A percentile compares a stretch with the other conserved stretches of the same genome.
These are phyloP conservation scores for Ustilaginoidea virens DNA, from an alignment of 2,329 filamentous ascomycete genomes.

Conservation along the genomic window DNA sequence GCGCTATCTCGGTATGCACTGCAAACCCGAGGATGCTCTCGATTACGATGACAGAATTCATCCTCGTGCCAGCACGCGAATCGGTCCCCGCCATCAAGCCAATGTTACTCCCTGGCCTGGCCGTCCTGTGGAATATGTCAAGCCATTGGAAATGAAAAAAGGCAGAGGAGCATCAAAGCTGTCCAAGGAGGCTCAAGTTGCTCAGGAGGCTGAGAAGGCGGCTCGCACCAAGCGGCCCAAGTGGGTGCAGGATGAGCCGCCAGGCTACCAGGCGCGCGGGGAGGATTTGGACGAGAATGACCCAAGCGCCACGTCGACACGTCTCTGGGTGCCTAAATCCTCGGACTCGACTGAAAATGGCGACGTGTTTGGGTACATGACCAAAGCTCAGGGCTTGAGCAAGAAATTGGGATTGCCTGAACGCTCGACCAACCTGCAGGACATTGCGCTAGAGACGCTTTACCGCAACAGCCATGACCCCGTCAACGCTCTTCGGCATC, in stretches of 20 bases:
- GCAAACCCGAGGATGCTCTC: constrained; percentile 83
- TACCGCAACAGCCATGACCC: constrained; percentile 57
- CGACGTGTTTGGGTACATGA: constrained; percentile 64
- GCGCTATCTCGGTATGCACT: constrained; percentile 89
- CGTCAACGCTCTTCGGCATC: constrained; percentile 51
- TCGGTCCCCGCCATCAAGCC: constrained; percentile 85
- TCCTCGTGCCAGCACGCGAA: constrained; percentile 79
- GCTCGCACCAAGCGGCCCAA: constrained; percentile 72
- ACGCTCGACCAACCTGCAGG: constrained; percentile 72
- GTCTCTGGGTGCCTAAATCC: constrained; percentile 64
- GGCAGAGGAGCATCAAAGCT: constrained; percentile 65
- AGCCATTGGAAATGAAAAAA: constrained; percentile 73
- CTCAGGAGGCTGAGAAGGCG: constrained; percentile 66
- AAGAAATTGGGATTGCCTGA: constrained; percentile 54
- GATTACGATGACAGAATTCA: constrained; percentile 98
- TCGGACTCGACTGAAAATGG: constrained; percentile 33
- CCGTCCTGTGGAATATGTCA: constrained; percentile 76
- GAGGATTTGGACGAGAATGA: constrained; percentile 61
- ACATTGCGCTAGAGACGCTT: constrained; percentile 64
- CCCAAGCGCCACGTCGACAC: constrained; percentile 55
- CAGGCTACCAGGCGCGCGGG: constrained; percentile 72
- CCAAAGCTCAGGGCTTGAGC: constrained; percentile 47
- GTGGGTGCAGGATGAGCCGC: constrained; percentile 84
- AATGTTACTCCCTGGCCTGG: constrained; percentile 76
- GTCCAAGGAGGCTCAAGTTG: constrained; percentile 69